phyloP scores from a whole-genome alignment of 2,329 filamentous ascomycete species.

The Fusarium burgessii region DNA sequence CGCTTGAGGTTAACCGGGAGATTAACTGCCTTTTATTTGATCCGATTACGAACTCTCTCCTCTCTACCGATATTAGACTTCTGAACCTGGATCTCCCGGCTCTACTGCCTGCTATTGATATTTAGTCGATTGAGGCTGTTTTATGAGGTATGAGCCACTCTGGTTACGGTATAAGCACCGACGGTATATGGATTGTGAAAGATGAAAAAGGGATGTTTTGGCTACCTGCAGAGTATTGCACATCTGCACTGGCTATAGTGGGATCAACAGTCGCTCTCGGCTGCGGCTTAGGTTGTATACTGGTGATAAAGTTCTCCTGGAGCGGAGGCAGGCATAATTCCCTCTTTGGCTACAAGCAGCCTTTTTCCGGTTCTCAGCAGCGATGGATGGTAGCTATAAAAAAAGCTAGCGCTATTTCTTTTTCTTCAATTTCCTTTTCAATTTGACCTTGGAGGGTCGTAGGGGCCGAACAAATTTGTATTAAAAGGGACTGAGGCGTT shows the following conservation, averaged over 20 bases:
- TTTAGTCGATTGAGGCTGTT: not conserved
- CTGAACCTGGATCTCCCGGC: not conserved
- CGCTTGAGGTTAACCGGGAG: not conserved
- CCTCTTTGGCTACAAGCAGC: not conserved
- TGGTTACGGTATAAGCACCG: not conserved
- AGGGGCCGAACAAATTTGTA: too few species aligned
- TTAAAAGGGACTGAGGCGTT: too few species aligned
- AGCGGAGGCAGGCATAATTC: not conserved
- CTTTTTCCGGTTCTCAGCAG: not conserved
- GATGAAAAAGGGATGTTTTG: not conserved
- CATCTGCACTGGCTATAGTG: not conserved
- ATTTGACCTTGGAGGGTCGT: too few species aligned
- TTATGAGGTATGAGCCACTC: not conserved
- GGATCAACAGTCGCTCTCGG: not conserved
- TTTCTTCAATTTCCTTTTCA: too few species aligned
- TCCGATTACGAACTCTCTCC: not conserved
- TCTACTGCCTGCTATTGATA: not conserved
- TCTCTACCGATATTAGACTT: not conserved
- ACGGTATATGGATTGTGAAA: not conserved
- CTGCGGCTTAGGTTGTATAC: conserved; percentile 18
- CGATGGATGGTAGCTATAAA: too few species aligned
- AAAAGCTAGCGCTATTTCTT: too few species aligned
- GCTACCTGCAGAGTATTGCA: not conserved
- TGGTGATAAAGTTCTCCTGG: conserved; percentile 27
- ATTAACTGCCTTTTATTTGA: not conserved